Evolutionary conservation across 306 rosid species (phyloP), one percentile per base, ranked within the genome.

Genomic region (Cucumis hystrix): DNA sequence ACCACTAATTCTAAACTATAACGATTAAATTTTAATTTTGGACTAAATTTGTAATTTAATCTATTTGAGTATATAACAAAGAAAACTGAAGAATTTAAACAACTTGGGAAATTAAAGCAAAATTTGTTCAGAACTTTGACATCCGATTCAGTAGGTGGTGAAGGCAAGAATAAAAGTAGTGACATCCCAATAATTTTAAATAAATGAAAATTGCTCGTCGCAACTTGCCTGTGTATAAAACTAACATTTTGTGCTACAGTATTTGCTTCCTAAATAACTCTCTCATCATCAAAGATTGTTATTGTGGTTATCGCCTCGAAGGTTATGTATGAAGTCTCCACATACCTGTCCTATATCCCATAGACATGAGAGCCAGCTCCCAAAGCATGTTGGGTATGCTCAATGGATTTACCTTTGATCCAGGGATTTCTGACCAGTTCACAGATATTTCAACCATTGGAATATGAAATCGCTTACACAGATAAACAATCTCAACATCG

Each of bases 351-450:
- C 97, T 87, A 87, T 95, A 95, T 57, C 98, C 98, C 76, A 84
- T 81, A 43, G 97, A 88, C 96, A 95, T 95, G 80, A 95, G 92
- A 75, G 89, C 79, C 79, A 92, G 93, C 89, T 95, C 98, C 98
- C 97, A 95, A 68, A 95, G 97, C 97, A 95, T 95, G 90, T 90
- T 90, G 21, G 96, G 98, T 62, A 92, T 95, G 85, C 98, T 95
- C 84, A 90, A 80, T 13, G 84, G 92, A 57, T 89, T 90, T 87
- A 95, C 96, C 92, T 95, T 95, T 7, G 98, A 95, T 80, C 98
- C 98, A n/a, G 98, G 97, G 83, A 95, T 95, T 84, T 95, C 98
- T 8, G 92, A 88, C 98, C 98, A 95, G 83, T 82, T 92, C 84
- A 95, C 98, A 62, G 98, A 92, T 79, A 89, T 87, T 84, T 95